Conservation (phyloP, 192 early-diverging fungal genomes). For the Podila clonocystis region DNA sequence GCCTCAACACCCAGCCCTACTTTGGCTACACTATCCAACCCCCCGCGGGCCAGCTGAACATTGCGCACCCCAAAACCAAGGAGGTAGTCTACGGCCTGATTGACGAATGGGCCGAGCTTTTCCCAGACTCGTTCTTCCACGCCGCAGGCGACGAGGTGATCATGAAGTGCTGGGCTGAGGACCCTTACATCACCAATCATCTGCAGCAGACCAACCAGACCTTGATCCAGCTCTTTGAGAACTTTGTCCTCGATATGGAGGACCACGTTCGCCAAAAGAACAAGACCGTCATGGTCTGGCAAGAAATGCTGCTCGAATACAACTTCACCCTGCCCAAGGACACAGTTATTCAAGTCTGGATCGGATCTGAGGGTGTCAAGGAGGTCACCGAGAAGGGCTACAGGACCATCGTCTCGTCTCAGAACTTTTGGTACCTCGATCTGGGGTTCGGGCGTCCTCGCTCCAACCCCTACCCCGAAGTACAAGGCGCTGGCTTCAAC, state of each 20-base stretch:
- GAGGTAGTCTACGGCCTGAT: slow-evolving; percentile 53
- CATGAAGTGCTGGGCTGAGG: slow-evolving; percentile 47
- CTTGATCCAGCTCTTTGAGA: slow-evolving; percentile 34
- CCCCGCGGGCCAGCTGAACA: slow-evolving; percentile 67
- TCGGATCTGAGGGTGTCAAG: slow-evolving; percentile 42
- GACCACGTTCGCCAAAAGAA: slow-evolving; percentile 43
- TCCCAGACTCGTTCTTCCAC: slow-evolving; percentile 60
- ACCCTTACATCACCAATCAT: slow-evolving; percentile 32
- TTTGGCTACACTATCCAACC: slow-evolving; percentile 52
- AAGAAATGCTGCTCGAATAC: slow-evolving; percentile 56
- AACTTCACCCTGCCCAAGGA: slow-evolving; percentile 41
- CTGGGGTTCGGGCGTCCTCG: slow-evolving; percentile 43
- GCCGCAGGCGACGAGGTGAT: slow-evolving; percentile 54
- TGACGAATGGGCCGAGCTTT: slow-evolving; percentile 46
- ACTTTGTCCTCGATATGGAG: slow-evolving; percentile 45
- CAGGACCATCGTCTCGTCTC: slow-evolving; percentile 33
- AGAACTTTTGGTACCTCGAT: slow-evolving; percentile 20
- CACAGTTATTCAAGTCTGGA: slow-evolving; percentile 56
- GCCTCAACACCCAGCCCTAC: slow-evolving; percentile 35
- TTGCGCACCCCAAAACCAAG: slow-evolving; percentile 55
- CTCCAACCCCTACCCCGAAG: slow-evolving; percentile 49
- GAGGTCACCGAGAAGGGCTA: slow-evolving; percentile 32
- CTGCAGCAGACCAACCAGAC: slow-evolving; percentile 31
- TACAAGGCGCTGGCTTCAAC: slow-evolving; percentile 42
- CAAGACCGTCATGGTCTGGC: slow-evolving; percentile 60